A percentile compares a stretch with the other conserved stretches of the same genome.
phyloP scores from a whole-genome alignment of 305 asterid species.

The Fraxinus sp. region DNA sequence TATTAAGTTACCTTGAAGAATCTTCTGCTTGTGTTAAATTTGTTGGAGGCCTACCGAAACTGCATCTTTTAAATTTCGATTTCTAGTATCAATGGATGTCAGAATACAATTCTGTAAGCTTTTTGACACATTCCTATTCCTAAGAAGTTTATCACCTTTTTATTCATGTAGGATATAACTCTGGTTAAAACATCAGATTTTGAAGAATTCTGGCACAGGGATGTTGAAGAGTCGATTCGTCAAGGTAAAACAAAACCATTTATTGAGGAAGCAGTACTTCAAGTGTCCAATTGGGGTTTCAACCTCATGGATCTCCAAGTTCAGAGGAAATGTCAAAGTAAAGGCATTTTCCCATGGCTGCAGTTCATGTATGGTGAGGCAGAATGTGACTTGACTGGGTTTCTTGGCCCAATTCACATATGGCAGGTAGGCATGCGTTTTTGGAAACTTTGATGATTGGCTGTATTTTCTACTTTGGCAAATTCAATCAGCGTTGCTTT shows the following conservation, averaged over 20 bases:
- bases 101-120: not conserved
- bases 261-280: constrained; percentile 77
- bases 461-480: not conserved
- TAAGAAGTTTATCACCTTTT: not conserved
- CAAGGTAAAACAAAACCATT: constrained; percentile 62
- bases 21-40: not conserved
- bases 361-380: constrained; percentile 56
- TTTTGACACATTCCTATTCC: not conserved
- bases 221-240: constrained; percentile 79
- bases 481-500: not conserved
- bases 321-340: constrained; percentile 55
- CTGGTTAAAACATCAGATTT: constrained; percentile 46
- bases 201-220: constrained; percentile 75
- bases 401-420: constrained; percentile 79
- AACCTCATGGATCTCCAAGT: constrained; percentile 66
- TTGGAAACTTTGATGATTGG: not conserved
- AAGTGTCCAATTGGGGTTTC: constrained; percentile 89
- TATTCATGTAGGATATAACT: constrained; percentile 49
- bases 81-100: not conserved
- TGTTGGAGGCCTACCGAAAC: not conserved
- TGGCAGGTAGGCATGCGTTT: constrained; percentile 63
- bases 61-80: not conserved
- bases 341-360: constrained; percentile 65
- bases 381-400: constrained; percentile 68
- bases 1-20: not conserved